Conservation (phyloP, 1,284 basidiomycete genomes). For the Sanghuangporus sanghuang region DNA sequence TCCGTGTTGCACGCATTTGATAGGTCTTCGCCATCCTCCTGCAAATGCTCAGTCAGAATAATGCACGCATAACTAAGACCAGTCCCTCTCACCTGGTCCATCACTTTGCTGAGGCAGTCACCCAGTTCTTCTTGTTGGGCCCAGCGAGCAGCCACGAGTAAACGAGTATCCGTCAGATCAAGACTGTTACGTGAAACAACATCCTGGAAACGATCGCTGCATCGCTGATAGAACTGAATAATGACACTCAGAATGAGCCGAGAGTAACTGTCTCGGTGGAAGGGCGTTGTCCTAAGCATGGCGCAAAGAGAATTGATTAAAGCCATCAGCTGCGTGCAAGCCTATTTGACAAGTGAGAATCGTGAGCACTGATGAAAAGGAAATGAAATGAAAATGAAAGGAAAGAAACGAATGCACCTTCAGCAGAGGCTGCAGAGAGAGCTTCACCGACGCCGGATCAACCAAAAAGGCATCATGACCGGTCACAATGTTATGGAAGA, state of each 20-base stretch:
- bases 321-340: constrained; percentile 81
- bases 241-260: constrained; percentile 94
- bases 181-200: constrained; percentile 48
- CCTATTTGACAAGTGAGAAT: constrained; percentile 38
- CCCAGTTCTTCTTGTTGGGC: constrained; percentile 79
- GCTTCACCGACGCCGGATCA: constrained; percentile 55
- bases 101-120: constrained; percentile 62
- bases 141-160: constrained; percentile 79
- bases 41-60: background rate
- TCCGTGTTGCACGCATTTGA: constrained; percentile 69
- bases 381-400: background rate
- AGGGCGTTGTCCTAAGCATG: constrained; percentile 92
- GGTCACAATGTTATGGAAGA: constrained; percentile 84
- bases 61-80: background rate
- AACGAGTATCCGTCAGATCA: constrained; percentile 36
- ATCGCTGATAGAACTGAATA: constrained; percentile 94
- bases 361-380: background rate
- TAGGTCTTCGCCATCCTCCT: constrained; percentile 42
- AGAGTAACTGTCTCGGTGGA: constrained; percentile 92
- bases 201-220: constrained; percentile 82
- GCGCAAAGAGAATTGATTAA: constrained; percentile 89
- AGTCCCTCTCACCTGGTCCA: constrained; percentile 35
- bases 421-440: constrained; percentile 69
- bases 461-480: constrained; percentile 86
- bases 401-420: constrained; percentile 47